These are phyloP conservation scores for Penicillium frequentans DNA, from an alignment of 2,329 filamentous ascomycete species.

Conservation along the genomic window DNA sequence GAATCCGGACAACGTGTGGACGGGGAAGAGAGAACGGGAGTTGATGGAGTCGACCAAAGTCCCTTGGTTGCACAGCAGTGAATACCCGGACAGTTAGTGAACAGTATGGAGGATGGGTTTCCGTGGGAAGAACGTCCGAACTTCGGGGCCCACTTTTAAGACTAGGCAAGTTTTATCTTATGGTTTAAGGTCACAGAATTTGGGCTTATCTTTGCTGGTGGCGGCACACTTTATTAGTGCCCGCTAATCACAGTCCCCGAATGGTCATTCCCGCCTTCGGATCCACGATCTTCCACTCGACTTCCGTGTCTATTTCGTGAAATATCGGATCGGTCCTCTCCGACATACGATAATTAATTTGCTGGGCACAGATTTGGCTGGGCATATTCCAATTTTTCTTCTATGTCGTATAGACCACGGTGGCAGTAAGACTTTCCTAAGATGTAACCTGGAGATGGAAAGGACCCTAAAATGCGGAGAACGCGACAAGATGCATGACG, in stretches of 20 bases:
- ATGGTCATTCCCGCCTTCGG: neutral
- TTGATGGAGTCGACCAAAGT: constrained; percentile 2
- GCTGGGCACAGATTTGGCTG: neutral
- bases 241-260: constrained; percentile 15
- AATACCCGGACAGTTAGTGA: neutral
- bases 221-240: constrained; percentile 8
- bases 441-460: neutral
- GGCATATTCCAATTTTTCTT: neutral
- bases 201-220: constrained; percentile 32
- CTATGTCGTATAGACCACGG: neutral
- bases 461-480: constrained; percentile 6
- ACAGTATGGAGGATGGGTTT: constrained; percentile 6
- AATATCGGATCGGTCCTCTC: constrained; percentile 21
- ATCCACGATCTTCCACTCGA: constrained; percentile 2
- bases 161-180: constrained; percentile 28
- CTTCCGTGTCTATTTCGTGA: constrained; percentile 25
- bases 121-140: constrained; percentile 31
- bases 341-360: constrained; percentile 7
- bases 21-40: constrained; percentile 9
- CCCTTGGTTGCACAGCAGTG: constrained; percentile 10
- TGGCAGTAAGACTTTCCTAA: neutral
- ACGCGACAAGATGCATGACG: constrained; percentile 9
- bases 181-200: constrained; percentile 36
- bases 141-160: constrained; percentile 25
- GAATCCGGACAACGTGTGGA: constrained; percentile 13